These are phyloP conservation scores for Aspergillus japonicus DNA, from an alignment of 2,329 filamentous ascomycete genomes.

Conservation along the genomic window DNA sequence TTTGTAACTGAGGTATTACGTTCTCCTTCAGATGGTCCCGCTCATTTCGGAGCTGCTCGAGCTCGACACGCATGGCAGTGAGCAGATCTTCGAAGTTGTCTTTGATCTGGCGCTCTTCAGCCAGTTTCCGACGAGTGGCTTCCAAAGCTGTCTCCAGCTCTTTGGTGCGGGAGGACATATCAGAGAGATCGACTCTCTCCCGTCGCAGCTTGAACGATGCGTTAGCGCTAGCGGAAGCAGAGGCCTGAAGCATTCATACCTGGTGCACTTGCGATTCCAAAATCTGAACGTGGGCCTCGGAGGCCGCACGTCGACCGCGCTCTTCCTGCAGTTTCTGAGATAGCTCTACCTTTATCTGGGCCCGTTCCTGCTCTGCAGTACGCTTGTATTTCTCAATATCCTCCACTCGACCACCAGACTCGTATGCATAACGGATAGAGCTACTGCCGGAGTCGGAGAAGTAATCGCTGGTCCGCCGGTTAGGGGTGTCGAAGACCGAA, in stretches of 20 bases:
- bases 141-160: slow-evolving; percentile 80
- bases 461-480: slow-evolving; percentile 89
- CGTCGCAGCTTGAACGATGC: slow-evolving; percentile 38
- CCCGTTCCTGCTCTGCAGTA: slow-evolving; percentile 85
- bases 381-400: slow-evolving; percentile 82
- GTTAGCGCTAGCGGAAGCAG: slow-evolving; percentile 9
- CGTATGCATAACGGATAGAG: slow-evolving; percentile 71
- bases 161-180: slow-evolving; percentile 59
- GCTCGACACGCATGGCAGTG: slow-evolving; percentile 75
- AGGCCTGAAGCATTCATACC: slow-evolving; percentile 36
- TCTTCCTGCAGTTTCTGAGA: slow-evolving; percentile 87
- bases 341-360: slow-evolving; percentile 78
- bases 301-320: slow-evolving; percentile 67
- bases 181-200: slow-evolving; percentile 54
- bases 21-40: slow-evolving; percentile 81
- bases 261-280: slow-evolving; percentile 76
- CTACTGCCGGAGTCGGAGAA: slow-evolving; percentile 95
- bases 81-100: slow-evolving; percentile 93
- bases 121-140: slow-evolving; percentile 75
- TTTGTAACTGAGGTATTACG: slow-evolving; percentile 73
- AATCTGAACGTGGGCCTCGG: slow-evolving; percentile 81
- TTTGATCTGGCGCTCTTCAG: slow-evolving; percentile 82
- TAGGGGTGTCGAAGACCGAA: slow-evolving; percentile 51
- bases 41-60: slow-evolving; percentile 80
- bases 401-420: slow-evolving; percentile 56